A percentile compares a stretch with the other conserved stretches of the same genome.
These are phyloP conservation scores for Xylaria flabelliformis DNA, from an alignment of 495 filamentous ascomycete genomes.

Conservation along the genomic window DNA sequence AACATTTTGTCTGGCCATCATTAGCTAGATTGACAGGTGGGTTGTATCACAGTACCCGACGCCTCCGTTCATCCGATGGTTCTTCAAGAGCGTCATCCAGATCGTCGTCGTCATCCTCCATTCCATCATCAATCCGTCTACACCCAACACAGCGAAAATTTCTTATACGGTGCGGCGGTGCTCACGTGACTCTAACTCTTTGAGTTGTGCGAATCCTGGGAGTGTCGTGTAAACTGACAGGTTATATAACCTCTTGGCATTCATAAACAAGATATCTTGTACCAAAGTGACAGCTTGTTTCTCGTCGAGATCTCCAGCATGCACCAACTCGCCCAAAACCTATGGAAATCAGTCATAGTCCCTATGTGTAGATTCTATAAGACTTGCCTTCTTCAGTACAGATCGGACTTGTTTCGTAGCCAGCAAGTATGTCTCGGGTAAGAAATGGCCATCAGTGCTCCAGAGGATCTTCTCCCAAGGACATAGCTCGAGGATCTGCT, in stretches of 20 bases:
- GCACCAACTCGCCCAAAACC: conserved; percentile 35
- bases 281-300: conserved; percentile 63
- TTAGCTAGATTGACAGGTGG: not conserved
- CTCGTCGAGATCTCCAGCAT: conserved; percentile 57
- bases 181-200: not conserved
- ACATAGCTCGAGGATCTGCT: conserved; percentile 76
- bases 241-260: conserved; percentile 70
- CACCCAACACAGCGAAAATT: too few species aligned
- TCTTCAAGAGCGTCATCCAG: not conserved
- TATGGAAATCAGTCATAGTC: not conserved
- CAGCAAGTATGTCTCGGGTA: conserved; percentile 83
- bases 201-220: conserved; percentile 1
- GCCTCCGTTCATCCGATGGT: not conserved
- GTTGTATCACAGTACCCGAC: not conserved
- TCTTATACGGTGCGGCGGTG: not conserved
- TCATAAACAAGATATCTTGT: conserved; percentile 70
- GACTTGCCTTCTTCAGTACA: conserved; percentile 66
- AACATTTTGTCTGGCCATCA: not conserved
- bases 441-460: conserved; percentile 85
- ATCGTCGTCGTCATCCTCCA: not conserved
- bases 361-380: not conserved
- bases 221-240: not conserved
- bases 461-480: conserved; percentile 81
- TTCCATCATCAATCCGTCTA: too few species aligned
- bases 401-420: conserved; percentile 81